Conservation (phyloP, 495 filamentous ascomycete genomes). For the Neurospora tetrasperma region DNA sequence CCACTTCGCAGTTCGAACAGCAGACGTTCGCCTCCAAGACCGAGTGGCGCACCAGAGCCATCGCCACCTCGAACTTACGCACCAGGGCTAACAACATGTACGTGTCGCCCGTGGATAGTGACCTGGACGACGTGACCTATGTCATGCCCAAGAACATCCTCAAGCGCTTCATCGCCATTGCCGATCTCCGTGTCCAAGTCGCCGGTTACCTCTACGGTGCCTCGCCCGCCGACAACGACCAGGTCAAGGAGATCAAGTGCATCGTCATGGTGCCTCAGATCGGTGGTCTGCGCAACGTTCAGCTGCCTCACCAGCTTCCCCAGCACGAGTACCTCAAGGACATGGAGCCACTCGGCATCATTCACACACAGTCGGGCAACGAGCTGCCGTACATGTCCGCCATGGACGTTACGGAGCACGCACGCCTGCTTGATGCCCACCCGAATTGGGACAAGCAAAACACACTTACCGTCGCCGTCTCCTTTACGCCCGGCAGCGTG, state of each 20-base stretch:
- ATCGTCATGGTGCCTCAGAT: constrained; percentile 98
- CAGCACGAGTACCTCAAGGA: constrained; percentile 84
- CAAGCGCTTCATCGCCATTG: constrained; percentile 96
- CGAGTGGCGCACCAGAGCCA: constrained; percentile 94
- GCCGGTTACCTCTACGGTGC: constrained; percentile 91
- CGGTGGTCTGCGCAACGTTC: constrained; percentile 83
- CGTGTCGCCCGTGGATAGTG: constrained; percentile 87
- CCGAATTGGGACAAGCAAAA: constrained; percentile 79
- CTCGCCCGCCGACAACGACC: constrained; percentile 86
- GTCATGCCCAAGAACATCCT: constrained; percentile 99
- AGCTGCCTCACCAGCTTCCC: constrained; percentile 82
- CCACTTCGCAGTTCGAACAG: constrained; percentile 93
- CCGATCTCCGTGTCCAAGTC: constrained; percentile 93
- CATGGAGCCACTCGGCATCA: constrained; percentile 87
- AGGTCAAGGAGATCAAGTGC: constrained; percentile 91
- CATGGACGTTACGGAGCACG: constrained; percentile 86
- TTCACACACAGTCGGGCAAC: constrained; percentile 90
- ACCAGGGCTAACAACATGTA: constrained; percentile 97
- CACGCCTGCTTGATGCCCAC: constrained; percentile 76
- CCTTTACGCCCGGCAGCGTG: constrained; percentile 97
- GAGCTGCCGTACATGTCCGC: constrained; percentile 95
- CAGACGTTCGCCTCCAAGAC: constrained; percentile 97
- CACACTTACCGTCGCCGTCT: constrained; percentile 89
- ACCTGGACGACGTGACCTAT: constrained; percentile 73
- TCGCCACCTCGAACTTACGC: constrained; percentile 91